Percentiles rank a stretch among this genome's conserved stretches.
Conservation (phyloP, 2,329 filamentous ascomycete genomes). For the Mycogone perniciosa region DNA sequence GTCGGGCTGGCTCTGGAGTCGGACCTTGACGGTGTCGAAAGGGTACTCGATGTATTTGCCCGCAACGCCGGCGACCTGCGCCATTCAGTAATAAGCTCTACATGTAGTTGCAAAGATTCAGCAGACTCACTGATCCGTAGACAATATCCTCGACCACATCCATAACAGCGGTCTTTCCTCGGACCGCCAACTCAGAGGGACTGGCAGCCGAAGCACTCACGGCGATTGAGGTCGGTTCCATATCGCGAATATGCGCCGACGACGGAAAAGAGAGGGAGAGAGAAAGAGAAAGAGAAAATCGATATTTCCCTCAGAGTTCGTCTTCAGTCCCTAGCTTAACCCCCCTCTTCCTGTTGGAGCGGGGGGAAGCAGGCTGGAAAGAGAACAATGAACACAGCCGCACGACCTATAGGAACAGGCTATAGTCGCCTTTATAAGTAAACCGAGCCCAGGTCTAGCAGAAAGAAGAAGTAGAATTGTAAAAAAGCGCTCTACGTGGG, state of each 20-base stretch:
- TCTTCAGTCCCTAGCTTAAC: conserved; percentile 11
- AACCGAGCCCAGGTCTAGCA: neutral
- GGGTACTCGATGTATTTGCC: conserved; percentile 98
- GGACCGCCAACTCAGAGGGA: conserved; percentile 23
- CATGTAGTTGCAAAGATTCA: no score
- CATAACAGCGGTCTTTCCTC: conserved; percentile 37
- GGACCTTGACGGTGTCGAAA: conserved; percentile 97
- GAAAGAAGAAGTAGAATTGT: neutral
- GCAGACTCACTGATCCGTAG: conserved; percentile 69
- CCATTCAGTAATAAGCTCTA: neutral
- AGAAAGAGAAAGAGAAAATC: neutral
- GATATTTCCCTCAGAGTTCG: conserved; percentile 6
- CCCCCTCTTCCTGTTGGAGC: conserved; percentile 10
- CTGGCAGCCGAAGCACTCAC: conserved; percentile 11
- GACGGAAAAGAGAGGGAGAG: neutral
- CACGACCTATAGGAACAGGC: no score
- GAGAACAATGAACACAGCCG: conserved; percentile 6
- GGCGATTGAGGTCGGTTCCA: conserved; percentile 14
- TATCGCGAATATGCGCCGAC: conserved; percentile 8
- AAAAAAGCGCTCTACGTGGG: conserved; percentile 2
- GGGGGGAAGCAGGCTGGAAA: conserved; percentile 12
- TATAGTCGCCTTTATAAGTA: no score
- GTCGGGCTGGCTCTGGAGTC: conserved; percentile 91
- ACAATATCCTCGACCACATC: conserved; percentile 80
- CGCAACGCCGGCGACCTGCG: conserved; percentile 70